Evolutionary conservation across 441 rosid species (phyloP).

Genomic region (Syzygium syzygioides): DNA sequence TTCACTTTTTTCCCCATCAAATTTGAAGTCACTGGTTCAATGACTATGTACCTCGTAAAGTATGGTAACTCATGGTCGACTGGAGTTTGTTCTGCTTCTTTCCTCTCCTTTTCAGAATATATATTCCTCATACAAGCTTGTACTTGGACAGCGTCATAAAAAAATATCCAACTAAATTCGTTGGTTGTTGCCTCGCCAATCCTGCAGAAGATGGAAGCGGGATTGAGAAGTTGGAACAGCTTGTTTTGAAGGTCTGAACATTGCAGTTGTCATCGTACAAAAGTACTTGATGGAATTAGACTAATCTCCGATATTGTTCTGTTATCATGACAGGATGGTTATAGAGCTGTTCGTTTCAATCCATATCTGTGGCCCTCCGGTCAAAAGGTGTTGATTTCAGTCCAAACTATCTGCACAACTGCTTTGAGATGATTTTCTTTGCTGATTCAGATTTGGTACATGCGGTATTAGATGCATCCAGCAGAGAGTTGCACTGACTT

Average conservation of each 20-base stretch:
- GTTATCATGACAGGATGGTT: constrained; percentile 55
- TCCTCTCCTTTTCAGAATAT: not conserved
- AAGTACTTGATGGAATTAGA: constrained; percentile 6
- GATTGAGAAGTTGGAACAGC: constrained; percentile 62
- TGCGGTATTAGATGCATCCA: not conserved
- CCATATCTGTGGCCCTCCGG: constrained; percentile 88
- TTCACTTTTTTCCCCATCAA: not conserved
- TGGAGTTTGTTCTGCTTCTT: not conserved
- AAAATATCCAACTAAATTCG: constrained; percentile 73
- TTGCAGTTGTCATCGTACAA: constrained; percentile 3
- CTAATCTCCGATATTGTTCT: not conserved
- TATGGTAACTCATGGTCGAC: not conserved
- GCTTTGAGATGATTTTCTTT: not conserved
- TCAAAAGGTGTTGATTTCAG: constrained; percentile 48
- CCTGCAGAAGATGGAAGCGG: constrained; percentile 92
- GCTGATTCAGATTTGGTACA: not conserved
- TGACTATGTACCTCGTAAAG: not conserved
- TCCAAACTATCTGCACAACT: not conserved
- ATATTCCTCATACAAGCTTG: not conserved
- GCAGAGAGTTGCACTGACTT: not conserved
- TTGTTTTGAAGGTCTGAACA: constrained; percentile 57
- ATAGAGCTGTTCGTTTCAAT: constrained; percentile 81
- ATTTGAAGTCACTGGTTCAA: not conserved
- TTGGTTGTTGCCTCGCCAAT: constrained; percentile 92
- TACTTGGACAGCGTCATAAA: constrained; percentile 50